Percentiles rank a stretch among this genome's conserved stretches.
These are phyloP conservation scores for Cydonia oblonga DNA, from an alignment of 331 rosid genomes.

Conservation along the genomic window DNA sequence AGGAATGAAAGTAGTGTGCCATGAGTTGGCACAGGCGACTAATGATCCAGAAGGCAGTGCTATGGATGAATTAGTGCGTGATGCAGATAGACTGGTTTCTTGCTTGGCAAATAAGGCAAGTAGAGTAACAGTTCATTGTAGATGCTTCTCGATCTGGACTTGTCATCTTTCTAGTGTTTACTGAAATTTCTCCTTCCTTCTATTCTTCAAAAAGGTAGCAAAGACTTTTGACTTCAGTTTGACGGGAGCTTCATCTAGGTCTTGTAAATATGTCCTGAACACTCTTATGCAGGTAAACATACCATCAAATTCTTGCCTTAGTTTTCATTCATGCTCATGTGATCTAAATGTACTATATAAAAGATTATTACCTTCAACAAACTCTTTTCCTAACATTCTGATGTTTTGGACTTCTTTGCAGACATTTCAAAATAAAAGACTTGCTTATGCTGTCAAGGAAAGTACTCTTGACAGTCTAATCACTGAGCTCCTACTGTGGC, in stretches of 20 bases:
- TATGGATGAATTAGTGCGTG: conserved; percentile 78
- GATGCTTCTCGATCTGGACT: background rate
- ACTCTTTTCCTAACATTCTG: conserved; percentile 6
- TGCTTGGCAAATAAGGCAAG: conserved; percentile 87
- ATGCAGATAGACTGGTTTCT: conserved; percentile 87
- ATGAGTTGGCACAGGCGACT: conserved; percentile 87
- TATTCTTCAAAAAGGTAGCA: conserved; percentile 51
- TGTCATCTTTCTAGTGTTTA: background rate
- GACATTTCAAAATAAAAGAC: conserved; percentile 94
- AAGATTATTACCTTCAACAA: background rate
- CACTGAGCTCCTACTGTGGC: conserved; percentile 97
- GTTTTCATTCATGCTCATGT: background rate
- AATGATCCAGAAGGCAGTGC: conserved; percentile 82
- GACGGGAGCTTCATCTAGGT: conserved; percentile 86
- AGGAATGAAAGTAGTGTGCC: conserved; percentile 97
- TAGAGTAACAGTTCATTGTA: background rate
- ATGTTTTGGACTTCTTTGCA: conserved; percentile 20
- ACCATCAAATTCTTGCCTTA: background rate
- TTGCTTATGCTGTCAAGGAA: conserved; percentile 86
- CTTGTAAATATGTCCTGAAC: conserved; percentile 97
- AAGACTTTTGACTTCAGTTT: conserved; percentile 95
- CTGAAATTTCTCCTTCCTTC: background rate
- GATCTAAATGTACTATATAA: background rate
- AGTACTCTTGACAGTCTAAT: conserved; percentile 84
- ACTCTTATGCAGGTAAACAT: conserved; percentile 85